Conservation (phyloP, 2,329 filamentous ascomycete genomes). For the Pseudocercospora fijiensis region DNA sequence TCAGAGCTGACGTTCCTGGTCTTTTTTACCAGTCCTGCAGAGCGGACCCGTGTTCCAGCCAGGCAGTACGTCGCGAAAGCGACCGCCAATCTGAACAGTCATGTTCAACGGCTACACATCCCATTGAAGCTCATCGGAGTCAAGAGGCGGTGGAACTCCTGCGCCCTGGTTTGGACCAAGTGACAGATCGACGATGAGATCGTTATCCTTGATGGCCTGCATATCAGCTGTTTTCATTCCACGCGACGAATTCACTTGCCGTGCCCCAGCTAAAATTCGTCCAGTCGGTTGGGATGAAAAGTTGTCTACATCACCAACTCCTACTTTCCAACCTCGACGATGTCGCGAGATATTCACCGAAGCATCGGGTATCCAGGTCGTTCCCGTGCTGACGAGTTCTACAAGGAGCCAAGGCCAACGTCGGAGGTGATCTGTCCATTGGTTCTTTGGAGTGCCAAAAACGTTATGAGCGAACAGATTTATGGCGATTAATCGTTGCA, state of each 20-base stretch:
- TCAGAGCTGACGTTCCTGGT: constrained; percentile 15
- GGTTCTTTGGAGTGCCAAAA: constrained; percentile 10
- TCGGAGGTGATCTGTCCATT: constrained; percentile 26
- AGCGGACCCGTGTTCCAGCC: constrained; percentile 43
- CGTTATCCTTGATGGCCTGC: constrained; percentile 38
- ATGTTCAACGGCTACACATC: constrained; percentile 37
- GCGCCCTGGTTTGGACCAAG: constrained; percentile 51
- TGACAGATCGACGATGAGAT: constrained; percentile 45
- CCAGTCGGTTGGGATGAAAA: constrained; percentile 42
- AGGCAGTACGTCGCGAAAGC: constrained; percentile 37
- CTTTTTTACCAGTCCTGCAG: constrained; percentile 17
- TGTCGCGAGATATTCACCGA: constrained; percentile 36
- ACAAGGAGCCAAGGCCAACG: constrained; percentile 6
- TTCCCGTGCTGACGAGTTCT: constrained; percentile 2
- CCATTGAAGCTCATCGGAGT: constrained; percentile 39
- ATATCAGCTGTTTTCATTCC: constrained; percentile 20
- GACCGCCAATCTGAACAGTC: constrained; percentile 32
- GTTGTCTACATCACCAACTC: constrained; percentile 42
- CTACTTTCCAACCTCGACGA: constrained; percentile 34
- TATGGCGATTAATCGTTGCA: not conserved
- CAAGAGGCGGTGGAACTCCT: constrained; percentile 44
- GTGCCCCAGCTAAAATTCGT: constrained; percentile 44
- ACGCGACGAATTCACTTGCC: constrained; percentile 6
- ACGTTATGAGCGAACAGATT: too few relatives aligned
- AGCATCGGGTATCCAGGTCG: constrained; percentile 42